phyloP scores from a whole-genome alignment of 2,329 filamentous ascomycete genomes.

The Fusarium irregulare region DNA sequence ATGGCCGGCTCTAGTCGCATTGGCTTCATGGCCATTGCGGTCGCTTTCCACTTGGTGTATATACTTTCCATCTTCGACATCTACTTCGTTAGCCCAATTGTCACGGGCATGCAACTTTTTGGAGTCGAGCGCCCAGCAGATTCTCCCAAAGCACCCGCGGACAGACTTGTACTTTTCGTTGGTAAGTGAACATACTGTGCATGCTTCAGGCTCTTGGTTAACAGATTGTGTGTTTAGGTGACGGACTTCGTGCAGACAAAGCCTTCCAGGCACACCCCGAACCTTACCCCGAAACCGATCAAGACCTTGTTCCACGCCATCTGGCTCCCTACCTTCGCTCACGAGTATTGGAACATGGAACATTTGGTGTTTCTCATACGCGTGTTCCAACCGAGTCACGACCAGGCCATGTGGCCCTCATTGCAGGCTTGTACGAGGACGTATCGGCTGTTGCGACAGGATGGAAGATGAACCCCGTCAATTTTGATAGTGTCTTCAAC shows the following conservation, averaged over 20 bases:
- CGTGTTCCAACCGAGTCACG: constrained; percentile 96
- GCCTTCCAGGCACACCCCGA: constrained; percentile 94
- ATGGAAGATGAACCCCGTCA: constrained; percentile 98
- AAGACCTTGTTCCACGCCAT: constrained; percentile 77
- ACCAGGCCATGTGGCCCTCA: constrained; percentile 95
- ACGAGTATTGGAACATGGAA: constrained; percentile 86
- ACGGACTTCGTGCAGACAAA: constrained; percentile 96
- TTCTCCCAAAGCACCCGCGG: constrained; percentile 77
- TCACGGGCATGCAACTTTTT: constrained; percentile 92
- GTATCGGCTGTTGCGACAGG: constrained; percentile 97
- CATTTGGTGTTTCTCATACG: constrained; percentile 97
- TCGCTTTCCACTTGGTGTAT: constrained; percentile 94
- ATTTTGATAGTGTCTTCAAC: constrained; percentile 99
- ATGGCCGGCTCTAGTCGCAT: constrained; percentile 74
- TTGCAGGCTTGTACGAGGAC: constrained; percentile 96
- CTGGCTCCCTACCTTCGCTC: constrained; percentile 93
- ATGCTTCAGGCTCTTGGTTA: constrained; percentile 9
- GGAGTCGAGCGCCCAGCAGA: constrained; percentile 69
- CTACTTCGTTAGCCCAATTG: constrained; percentile 97
- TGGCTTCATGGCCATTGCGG: constrained; percentile 87
- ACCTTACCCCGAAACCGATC: constrained; percentile 76
- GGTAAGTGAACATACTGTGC: constrained; percentile 63
- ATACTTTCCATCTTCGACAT: constrained; percentile 97
- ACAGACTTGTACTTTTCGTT: constrained; percentile 91
- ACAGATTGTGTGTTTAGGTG: constrained; percentile 62